Percentiles rank a stretch among this genome's conserved stretches.
Evolutionary conservation across 192 early-diverging fungal species (phyloP).

Genomic region (Linnemannia exigua): DNA sequence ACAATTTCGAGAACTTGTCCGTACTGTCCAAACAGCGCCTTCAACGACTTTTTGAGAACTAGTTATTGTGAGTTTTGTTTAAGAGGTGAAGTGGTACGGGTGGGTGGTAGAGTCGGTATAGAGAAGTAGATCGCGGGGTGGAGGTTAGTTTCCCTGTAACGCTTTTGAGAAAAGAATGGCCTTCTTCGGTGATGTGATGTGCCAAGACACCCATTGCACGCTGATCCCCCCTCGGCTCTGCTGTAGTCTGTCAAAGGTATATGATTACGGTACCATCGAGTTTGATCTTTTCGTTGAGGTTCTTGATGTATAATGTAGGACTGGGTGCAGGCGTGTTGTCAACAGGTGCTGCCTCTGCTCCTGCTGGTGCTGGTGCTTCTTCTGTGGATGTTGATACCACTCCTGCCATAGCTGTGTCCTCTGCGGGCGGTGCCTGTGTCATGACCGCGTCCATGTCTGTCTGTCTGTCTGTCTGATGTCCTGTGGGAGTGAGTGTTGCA

Average conservation of each 20-base stretch:
- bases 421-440: slow-evolving; percentile 5
- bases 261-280: slow-evolving; percentile 72
- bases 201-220: too few species aligned
- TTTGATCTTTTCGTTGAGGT: slow-evolving; percentile 84
- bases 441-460: slow-evolving; percentile 41
- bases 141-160: too few species aligned
- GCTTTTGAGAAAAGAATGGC: too few species aligned
- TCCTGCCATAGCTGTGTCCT: slow-evolving; percentile 3
- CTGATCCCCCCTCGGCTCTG: too few species aligned
- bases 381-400: neutral
- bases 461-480: neutral
- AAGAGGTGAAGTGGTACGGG: neutral
- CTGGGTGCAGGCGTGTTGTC: slow-evolving; percentile 70
- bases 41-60: slow-evolving; percentile 83
- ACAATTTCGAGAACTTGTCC: slow-evolving; percentile 89
- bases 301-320: slow-evolving; percentile 85
- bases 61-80: neutral
- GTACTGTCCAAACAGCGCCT: slow-evolving; percentile 84
- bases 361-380: neutral
- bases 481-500: neutral
- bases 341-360: slow-evolving; percentile 55
- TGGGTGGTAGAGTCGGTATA: neutral
- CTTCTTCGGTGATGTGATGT: neutral
- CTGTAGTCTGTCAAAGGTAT: too few species aligned
- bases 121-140: neutral